phyloP scores from a whole-genome alignment of 2,329 filamentous ascomycete species.

The Botryosphaeria dothidea region DNA sequence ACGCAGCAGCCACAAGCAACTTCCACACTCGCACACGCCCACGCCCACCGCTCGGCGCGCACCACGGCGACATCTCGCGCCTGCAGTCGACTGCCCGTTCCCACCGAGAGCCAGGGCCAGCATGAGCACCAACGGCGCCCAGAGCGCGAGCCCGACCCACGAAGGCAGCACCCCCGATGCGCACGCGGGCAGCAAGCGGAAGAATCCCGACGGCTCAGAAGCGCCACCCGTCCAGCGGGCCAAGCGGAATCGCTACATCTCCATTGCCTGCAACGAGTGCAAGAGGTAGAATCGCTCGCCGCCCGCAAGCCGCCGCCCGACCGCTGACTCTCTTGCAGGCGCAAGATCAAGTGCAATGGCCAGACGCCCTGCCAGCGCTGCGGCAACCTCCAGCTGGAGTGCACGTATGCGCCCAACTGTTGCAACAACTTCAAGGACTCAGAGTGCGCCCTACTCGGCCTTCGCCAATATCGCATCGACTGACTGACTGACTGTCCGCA shows the following conservation, averaged over 20 bases:
- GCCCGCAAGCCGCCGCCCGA: neutral
- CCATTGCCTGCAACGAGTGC: constrained; percentile 61
- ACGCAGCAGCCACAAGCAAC: neutral
- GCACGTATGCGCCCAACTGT: constrained; percentile 67
- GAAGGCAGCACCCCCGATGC: constrained; percentile 24
- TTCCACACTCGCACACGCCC: neutral
- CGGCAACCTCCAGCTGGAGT: constrained; percentile 64
- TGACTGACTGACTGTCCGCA: constrained; percentile 27
- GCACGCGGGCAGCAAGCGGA: constrained; percentile 40
- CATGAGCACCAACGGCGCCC: constrained; percentile 29
- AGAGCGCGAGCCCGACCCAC: constrained; percentile 35
- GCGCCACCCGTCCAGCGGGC: constrained; percentile 47
- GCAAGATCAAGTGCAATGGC: constrained; percentile 70
- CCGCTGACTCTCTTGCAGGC: constrained; percentile 58
- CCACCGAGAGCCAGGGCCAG: neutral
- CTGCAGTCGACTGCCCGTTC: neutral
- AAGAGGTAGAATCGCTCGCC: constrained; percentile 43
- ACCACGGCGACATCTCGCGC: neutral
- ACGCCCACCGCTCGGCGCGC: constrained; percentile 1
- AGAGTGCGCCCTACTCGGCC: constrained; percentile 51
- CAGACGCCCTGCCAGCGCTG: constrained; percentile 66
- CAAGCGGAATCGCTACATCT: constrained; percentile 68
- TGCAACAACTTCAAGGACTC: constrained; percentile 88
- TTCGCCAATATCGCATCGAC: neutral
- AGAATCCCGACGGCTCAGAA: constrained; percentile 38